Base-by-base conservation (phyloP, 2,329 filamentous ascomycete genomes). In the Alternaria postmessia region DNA sequence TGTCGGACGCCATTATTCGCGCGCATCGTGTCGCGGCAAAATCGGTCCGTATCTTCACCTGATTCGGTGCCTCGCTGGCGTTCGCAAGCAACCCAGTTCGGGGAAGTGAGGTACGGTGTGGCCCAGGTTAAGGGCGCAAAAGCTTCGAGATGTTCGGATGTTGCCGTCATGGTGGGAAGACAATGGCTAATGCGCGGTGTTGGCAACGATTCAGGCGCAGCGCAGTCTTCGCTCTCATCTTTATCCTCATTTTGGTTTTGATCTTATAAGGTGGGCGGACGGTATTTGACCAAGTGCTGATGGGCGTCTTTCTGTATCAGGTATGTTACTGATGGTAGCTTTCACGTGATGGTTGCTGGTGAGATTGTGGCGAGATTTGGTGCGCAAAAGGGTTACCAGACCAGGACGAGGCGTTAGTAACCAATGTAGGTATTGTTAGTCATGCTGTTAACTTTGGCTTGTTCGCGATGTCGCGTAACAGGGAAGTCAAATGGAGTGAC, bases 61-160 rank as follows among this genome's bases (percentile, higher is more conserved):
- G 58, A 28, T 34, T 48, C 38, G n/a, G 42, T 42, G 28, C 59
- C 57, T 30, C 72, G 67, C 28, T 41, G 44, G 38, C 69, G 72
- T 6, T 63, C 51, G 22, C 30, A 52, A 18, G 63, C 48, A 20
- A 39, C 47, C 71, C 70, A 72, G 9, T 71, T 48, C 8, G 64
- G 56, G 14, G 66, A 67, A n/a, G 53, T 60, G 51, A 74, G 57
- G 56, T 65, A 62, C 14, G 60, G 64, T n/a, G 56, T 56, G 26
- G 69, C 71, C 70, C 72, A 74, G 54, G 54, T 46, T 22, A 73
- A 16, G 9, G 66, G 53, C 22, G 64, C 66, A 56, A 73, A 73
- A 32, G 54, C 57, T 51, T 73, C 62, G 51, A 67, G 56, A 22
- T 61, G 42, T 34, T 63, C 55, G 20, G 65, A 48, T 22, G 43